A percentile compares a stretch with the other conserved stretches of the same genome.
phyloP scores from a whole-genome alignment of 2,329 filamentous ascomycete genomes.

The Pseudogymnoascus pannorum region DNA sequence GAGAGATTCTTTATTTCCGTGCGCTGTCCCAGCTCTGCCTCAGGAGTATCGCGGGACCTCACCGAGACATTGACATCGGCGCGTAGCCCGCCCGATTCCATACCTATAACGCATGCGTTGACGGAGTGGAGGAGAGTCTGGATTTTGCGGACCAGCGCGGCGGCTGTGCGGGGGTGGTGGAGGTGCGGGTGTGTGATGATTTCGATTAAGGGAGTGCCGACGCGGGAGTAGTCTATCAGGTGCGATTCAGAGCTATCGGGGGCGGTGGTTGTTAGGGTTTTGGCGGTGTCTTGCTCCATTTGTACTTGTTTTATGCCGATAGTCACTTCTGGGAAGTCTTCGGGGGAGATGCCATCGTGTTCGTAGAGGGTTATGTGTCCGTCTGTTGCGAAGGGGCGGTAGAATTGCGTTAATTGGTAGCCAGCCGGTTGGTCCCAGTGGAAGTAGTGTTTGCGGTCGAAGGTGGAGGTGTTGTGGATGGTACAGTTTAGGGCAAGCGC shows the following conservation, averaged over 20 bases:
- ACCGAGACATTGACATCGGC: conserved; percentile 97
- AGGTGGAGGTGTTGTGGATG: conserved; percentile 69
- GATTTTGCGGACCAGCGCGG: conserved; percentile 81
- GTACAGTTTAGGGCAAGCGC: conserved; percentile 77
- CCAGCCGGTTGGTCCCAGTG: conserved; percentile 96
- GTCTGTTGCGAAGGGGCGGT: conserved; percentile 62
- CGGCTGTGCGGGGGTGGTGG: conserved; percentile 78
- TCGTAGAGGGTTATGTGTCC: conserved; percentile 64
- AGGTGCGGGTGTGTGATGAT: conserved; percentile 90
- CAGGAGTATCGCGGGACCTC: conserved; percentile 38
- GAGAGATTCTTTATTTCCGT: conserved; percentile 98
- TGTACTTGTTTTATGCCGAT: conserved; percentile 91
- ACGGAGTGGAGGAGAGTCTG: conserved; percentile 73
- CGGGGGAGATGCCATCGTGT: conserved; percentile 71
- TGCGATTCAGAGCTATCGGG: conserved; percentile 60
- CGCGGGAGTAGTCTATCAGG: conserved; percentile 89
- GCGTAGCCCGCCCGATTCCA: conserved; percentile 85
- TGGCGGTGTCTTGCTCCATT: conserved; percentile 96
- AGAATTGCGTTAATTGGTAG: conserved; percentile 98
- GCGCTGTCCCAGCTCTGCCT: conserved; percentile 62
- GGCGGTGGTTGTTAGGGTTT: conserved; percentile 57
- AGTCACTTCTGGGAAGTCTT: conserved; percentile 49
- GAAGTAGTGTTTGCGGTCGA: conserved; percentile 98
- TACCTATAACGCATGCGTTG: conserved; percentile 80
- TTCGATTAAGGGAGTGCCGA: conserved; percentile 84